Evolutionary conservation across 1,284 basidiomycete species (phyloP), one percentile per base, ranked within the genome.

Genomic region (Ustilago esculenta): DNA sequence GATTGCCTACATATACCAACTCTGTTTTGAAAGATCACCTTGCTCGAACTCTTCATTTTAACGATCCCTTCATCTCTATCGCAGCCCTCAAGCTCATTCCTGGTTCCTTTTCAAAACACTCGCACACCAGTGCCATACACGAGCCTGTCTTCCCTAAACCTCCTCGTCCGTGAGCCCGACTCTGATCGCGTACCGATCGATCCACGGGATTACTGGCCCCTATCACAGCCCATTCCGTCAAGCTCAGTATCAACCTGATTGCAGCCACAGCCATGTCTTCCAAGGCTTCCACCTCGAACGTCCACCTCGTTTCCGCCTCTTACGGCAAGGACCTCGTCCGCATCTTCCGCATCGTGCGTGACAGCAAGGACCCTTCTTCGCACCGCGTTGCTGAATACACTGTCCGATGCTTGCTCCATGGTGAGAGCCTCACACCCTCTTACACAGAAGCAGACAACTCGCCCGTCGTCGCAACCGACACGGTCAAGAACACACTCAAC

Each of bases 401-500:
- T 9, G 68, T 76, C 4, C 61, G 68, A 43, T 68, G 58, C 53
- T 52, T 76, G 46, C 71, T 78, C n/a, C 64, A 67, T 29, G 75
- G 73, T 17, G 49, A 65, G 35, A 49, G 56, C 23, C 60, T 75
- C 37, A 71, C 52, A 20, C 63, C 70, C n/a, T 72, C 27, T 27
- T 71, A 36, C 77, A 74, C 73, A 15, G 29, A 73, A 29, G 67
- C 71, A 11, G 70, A 77, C 53, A 73, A 73, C 59, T 60, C 67
- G 25, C 69, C 71, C 35, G 69, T 81, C 34, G 79, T 81, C 14
- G 72, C 79, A 30, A 81, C 79, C 12, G 75, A 75, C 45, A 70
- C 73, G 90, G 90, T 94, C 82, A 96, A 96, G 85, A 95, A 96
- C 84, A 95, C 94, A 51, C 89, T 89, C 18, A 92, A 96, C 52